Percentiles rank a stretch among this genome's conserved stretches.
Conservation (phyloP, 352 stramenopile species). For the Pythium chondricola region DNA sequence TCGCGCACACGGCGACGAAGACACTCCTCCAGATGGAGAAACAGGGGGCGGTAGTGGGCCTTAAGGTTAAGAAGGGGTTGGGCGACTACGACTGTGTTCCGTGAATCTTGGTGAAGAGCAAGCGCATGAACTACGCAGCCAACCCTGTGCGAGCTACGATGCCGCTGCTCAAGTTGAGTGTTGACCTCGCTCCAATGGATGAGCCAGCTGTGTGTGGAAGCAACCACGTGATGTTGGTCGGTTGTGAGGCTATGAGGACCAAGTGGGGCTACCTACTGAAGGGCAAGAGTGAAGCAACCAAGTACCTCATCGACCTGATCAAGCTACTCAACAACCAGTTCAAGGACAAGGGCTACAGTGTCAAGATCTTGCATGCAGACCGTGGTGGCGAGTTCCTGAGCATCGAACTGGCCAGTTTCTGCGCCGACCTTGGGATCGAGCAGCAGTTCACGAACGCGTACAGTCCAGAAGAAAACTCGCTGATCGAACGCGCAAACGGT, state of each 20-base stretch:
- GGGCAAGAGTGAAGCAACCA: constrained; percentile 1
- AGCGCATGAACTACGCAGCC: constrained; percentile 4
- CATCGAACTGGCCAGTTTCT: constrained; percentile 2
- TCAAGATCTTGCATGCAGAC: constrained; percentile 10
- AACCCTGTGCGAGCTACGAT: neutral
- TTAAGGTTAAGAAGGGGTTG: constrained; percentile 5
- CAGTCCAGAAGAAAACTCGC: constrained; percentile 15
- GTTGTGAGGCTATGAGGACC: constrained; percentile 17
- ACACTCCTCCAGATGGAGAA: constrained; percentile 1
- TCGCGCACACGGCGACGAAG: neutral
- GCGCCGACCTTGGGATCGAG: constrained; percentile 3
- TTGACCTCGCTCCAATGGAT: constrained; percentile 4
- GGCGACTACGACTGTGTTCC: constrained; percentile 10
- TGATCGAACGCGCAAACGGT: constrained; percentile 12
- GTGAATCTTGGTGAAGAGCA: constrained; percentile 3
- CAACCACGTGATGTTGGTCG: constrained; percentile 13
- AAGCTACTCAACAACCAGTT: constrained; percentile 8
- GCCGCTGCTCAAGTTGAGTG: neutral
- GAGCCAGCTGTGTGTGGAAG: neutral
- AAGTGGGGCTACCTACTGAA: constrained; percentile 12
- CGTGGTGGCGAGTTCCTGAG: constrained; percentile 16
- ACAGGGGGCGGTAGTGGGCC: neutral
- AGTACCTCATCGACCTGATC: constrained; percentile 1
- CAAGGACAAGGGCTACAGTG: neutral
- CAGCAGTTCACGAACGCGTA: constrained; percentile 16